Evolutionary conservation across 2,329 filamentous ascomycete species (phyloP).

Genomic region (Colletotrichum liriopes): DNA sequence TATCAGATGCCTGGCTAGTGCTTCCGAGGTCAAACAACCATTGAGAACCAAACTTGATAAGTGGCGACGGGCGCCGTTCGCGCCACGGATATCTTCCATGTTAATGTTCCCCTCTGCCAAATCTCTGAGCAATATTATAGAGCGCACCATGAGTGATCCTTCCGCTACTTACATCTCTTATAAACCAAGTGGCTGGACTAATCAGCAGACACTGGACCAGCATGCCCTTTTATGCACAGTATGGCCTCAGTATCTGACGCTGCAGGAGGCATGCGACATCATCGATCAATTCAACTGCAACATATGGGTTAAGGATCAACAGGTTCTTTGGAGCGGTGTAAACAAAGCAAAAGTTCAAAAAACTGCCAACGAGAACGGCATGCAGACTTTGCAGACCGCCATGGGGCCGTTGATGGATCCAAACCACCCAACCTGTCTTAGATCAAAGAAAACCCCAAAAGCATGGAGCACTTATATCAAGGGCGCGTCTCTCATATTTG

Average conservation of each 20-base stretch:
- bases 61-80: no score
- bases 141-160: neutral
- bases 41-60: neutral
- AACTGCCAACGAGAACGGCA: neutral
- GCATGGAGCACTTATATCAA: neutral
- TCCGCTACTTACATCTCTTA: neutral
- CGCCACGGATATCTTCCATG: rapidly evolving
- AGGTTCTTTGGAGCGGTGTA: slow-evolving; percentile 1
- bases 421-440: neutral
- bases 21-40: neutral
- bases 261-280: neutral
- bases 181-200: neutral
- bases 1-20: neutral
- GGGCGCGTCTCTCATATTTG: neutral
- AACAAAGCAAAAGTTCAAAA: rapidly evolving
- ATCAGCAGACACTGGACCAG: neutral
- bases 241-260: slow-evolving; percentile 2
- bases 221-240: slow-evolving; percentile 6
- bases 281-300: neutral
- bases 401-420: slow-evolving; percentile 14
- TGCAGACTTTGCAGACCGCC: neutral
- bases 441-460: neutral
- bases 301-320: neutral
- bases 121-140: neutral
- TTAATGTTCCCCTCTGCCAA: no score